phyloP scores from a whole-genome alignment of 2,329 filamentous ascomycete genomes.

The Aspergillus sergii region DNA sequence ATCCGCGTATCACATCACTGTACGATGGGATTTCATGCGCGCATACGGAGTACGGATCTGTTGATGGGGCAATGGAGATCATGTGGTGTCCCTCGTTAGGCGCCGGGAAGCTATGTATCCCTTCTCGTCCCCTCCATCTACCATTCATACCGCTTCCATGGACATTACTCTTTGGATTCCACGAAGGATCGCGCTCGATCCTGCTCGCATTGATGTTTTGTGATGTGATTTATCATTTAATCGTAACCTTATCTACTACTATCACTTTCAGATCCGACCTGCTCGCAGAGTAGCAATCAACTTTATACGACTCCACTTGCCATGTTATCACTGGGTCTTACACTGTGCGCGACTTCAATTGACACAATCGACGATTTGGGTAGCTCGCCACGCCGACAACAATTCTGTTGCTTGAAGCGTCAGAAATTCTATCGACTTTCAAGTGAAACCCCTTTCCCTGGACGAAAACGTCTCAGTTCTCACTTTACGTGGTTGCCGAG shows the following conservation, averaged over 20 bases:
- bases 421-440: not conserved
- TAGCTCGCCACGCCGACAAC: not conserved
- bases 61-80: constrained; percentile 6
- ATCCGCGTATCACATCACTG: constrained; percentile 13
- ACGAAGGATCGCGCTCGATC: constrained; percentile 4
- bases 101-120: constrained; percentile 21
- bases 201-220: constrained; percentile 12
- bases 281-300: not conserved
- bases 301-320: not conserved
- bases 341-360: not conserved
- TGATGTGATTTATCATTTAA: constrained; percentile 17
- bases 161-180: constrained; percentile 5
- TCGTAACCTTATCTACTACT: constrained; percentile 8
- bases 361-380: not conserved
- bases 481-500: not conserved
- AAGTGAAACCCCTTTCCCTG: constrained; percentile 27
- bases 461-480: constrained; percentile 22
- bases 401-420: not conserved
- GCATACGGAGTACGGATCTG: constrained; percentile 2
- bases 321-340: not conserved
- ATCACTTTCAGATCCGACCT: not conserved
- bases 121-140: constrained; percentile 10
- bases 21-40: constrained; percentile 1
- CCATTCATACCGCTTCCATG: constrained; percentile 3
- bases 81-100: constrained; percentile 19